phyloP scores from a whole-genome alignment of 805 yeast species.

The Yamadazyma philogaea region DNA sequence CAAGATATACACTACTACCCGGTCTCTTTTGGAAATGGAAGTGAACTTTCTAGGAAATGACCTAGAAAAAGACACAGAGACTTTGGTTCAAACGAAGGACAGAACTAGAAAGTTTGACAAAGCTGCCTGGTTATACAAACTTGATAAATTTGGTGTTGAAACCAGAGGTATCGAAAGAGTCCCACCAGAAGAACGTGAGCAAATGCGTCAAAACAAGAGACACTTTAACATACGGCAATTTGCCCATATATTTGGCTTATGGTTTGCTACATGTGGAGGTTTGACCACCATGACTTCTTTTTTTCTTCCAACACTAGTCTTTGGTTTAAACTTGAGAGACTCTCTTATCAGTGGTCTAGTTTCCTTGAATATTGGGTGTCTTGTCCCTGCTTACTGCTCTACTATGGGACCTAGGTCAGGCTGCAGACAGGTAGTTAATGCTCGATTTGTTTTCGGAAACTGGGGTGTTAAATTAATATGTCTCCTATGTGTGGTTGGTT shows the following conservation, averaged over 20 bases:
- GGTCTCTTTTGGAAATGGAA: neutral
- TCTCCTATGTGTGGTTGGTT: conserved; percentile 29
- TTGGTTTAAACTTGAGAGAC: conserved; percentile 25
- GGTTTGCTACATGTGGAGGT: conserved; percentile 41
- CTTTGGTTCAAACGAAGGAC: neutral
- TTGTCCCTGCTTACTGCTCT: conserved; percentile 37
- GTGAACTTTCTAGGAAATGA: neutral
- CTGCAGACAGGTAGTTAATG: conserved; percentile 37
- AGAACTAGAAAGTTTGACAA: neutral
- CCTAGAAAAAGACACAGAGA: neutral
- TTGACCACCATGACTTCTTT: conserved; percentile 37
- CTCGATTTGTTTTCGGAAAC: conserved; percentile 33
- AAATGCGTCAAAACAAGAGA: conserved; percentile 1
- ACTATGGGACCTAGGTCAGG: conserved; percentile 40
- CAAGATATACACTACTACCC: no score
- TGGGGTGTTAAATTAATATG: conserved; percentile 35
- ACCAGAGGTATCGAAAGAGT: conserved; percentile 36
- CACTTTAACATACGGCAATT: conserved; percentile 19
- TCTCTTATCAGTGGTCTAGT: conserved; percentile 30
- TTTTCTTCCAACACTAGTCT: conserved; percentile 30
- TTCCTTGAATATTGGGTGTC: conserved; percentile 30
- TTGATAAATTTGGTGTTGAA: conserved; percentile 30
- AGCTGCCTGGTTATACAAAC: conserved; percentile 19
- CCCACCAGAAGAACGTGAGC: conserved; percentile 24
- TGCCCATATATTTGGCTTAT: conserved; percentile 30